Evolutionary conservation across 2,329 filamentous ascomycete genomes (phyloP), one percentile per base, ranked within the genome.

Genomic region (Cercospora zeina): DNA sequence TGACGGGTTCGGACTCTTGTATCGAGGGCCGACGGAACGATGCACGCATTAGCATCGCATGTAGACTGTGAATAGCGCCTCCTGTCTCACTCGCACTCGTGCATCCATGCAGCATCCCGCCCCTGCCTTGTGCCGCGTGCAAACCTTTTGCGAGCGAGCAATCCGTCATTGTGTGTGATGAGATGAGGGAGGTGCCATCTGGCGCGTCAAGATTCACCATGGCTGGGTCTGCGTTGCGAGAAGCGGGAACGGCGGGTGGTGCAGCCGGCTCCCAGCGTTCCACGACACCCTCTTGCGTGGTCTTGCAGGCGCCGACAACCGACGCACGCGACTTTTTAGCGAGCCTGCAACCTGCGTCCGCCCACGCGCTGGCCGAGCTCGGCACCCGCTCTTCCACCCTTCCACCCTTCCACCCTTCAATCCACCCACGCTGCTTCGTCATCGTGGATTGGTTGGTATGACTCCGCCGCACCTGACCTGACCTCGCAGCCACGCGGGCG

Each of bases 1-100:
- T 80, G 84, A 87, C 65, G 89, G 88, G 0, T 72, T 97, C 65
- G 89, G 85, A 0, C 76, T 97, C 62, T 72, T 70, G 47, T 82
- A 72, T 62, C 64, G 78, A 19, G 74, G 75, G 57, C 79, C 80
- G 2, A 73, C 72, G 66, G 76, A 77, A 66, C 73, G 80, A 56
- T 79, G 77, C 59, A 82, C 80, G 24, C 75, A 76, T 56, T 81
- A 70, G 58, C 19, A 27, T 3, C 24, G 24, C 6, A 31, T 11
- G n/a, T 31, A 51, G 7, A 45, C 21, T 36, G 33, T 37, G 45
- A 16, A n/a, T 21, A 49, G 10, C n/a, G 37, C 53, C 53, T 53
- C 49, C 54, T 58, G 31, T 51, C 31, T 59, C 53, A 27, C 49
- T 31, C n/a, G 19, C 36, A 13, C 33, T 14, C n/a, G 16, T n/a